Evolutionary conservation across 176 grass and related monocot species (phyloP).

Genomic region (Triticum monococcum): DNA sequence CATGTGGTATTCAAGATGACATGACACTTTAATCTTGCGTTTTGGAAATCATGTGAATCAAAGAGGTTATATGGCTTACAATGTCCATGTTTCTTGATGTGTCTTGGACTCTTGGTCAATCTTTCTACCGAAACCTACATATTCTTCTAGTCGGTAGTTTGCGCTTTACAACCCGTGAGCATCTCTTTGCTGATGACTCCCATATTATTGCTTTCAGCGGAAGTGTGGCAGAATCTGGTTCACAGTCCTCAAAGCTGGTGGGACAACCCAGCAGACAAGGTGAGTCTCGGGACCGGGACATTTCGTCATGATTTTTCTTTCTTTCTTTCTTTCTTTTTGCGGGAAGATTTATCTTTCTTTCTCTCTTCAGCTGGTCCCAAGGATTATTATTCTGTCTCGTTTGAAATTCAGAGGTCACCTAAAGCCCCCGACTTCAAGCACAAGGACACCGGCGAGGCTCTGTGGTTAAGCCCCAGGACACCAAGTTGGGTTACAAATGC

Average conservation of each 20-base stretch:
- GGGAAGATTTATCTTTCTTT: neutral
- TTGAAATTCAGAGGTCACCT: conserved; percentile 36
- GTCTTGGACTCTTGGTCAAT: neutral
- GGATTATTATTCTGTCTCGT: neutral
- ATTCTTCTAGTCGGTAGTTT: neutral
- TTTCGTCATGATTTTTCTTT: neutral
- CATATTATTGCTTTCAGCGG: conserved; percentile 42
- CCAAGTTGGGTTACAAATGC: conserved; percentile 50
- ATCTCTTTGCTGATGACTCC: neutral
- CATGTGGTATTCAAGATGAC: neutral
- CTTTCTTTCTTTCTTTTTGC: too few relatives aligned
- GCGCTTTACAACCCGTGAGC: neutral
- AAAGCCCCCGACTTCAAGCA: conserved; percentile 74
- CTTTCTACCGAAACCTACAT: neutral
- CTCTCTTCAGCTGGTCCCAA: neutral
- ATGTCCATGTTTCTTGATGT: neutral
- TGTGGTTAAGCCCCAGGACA: conserved; percentile 52
- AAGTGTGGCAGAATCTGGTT: conserved; percentile 60
- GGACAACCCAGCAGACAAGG: conserved; percentile 74
- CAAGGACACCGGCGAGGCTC: conserved; percentile 50
- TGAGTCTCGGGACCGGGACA: neutral
- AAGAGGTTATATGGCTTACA: neutral
- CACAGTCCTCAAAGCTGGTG: conserved; percentile 70
- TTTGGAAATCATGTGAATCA: neutral
- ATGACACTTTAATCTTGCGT: neutral